phyloP scores from a whole-genome alignment of 805 yeast genomes.

The Danielozyma ontarioensis region DNA sequence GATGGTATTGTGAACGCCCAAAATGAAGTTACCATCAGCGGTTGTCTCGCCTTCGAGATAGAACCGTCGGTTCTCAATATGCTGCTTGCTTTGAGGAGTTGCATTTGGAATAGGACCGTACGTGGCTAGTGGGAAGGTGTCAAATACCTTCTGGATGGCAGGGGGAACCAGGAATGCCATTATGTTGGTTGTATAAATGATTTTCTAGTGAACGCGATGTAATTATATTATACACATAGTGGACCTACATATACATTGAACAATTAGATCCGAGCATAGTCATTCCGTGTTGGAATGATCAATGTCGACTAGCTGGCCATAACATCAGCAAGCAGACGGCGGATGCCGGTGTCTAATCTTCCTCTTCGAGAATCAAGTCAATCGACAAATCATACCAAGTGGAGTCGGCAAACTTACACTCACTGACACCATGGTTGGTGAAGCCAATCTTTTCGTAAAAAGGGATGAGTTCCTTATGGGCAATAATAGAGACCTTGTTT shows the following conservation, averaged over 20 bases:
- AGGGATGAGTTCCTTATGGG: conserved; percentile 61
- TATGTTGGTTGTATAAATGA: no score
- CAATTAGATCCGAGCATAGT: not conserved
- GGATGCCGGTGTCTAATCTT: no score
- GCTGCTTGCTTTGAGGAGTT: conserved; percentile 7
- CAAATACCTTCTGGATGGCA: conserved; percentile 42
- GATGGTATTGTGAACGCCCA: conserved; percentile 50
- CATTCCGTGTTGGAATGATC: no score
- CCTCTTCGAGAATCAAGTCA: conserved; percentile 41
- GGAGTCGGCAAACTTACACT: conserved; percentile 52
- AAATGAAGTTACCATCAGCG: conserved; percentile 31
- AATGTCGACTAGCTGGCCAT: not conserved
- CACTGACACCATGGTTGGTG: conserved; percentile 59
- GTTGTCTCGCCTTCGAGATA: conserved; percentile 14
- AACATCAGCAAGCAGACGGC: no score
- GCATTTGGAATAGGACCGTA: conserved; percentile 31
- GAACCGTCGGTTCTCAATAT: conserved; percentile 5
- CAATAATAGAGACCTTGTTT: conserved; percentile 66
- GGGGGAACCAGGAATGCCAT: no score
- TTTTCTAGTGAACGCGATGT: not conserved
- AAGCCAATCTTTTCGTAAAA: conserved; percentile 85
- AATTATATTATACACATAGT: not conserved
- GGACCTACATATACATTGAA: not conserved
- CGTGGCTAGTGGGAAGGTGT: conserved; percentile 44
- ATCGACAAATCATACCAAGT: conserved; percentile 58